These are phyloP conservation scores for Diplodia sapinea DNA, from an alignment of 2,329 filamentous ascomycete genomes.

Conservation along the genomic window DNA sequence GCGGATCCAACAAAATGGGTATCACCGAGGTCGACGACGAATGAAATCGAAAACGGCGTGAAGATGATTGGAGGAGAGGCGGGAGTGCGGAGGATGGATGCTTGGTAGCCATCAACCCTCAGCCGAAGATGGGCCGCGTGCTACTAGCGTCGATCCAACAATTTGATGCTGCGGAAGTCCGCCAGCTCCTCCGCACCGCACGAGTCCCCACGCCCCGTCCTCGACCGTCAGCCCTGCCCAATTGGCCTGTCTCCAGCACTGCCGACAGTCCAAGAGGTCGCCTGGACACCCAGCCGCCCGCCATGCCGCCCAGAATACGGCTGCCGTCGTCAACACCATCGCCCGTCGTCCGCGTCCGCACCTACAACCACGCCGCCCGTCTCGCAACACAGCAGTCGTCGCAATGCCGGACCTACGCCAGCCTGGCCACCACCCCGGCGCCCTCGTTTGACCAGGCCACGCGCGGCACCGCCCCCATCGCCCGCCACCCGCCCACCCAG, in stretches of 20 bases:
- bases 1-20: not conserved
- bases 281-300: slow-evolving; percentile 11
- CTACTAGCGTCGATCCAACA: slow-evolving; percentile 22
- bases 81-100: not conserved
- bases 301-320: slow-evolving; percentile 49
- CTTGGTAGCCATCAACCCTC: not conserved
- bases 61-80: not conserved
- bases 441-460: slow-evolving; percentile 58
- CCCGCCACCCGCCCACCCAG: slow-evolving; percentile 68
- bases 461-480: slow-evolving; percentile 52
- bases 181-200: slow-evolving; percentile 18
- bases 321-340: slow-evolving; percentile 37
- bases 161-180: slow-evolving; percentile 31
- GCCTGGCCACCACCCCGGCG: slow-evolving; percentile 59
- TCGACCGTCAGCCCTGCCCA: not conserved
- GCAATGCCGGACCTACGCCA: slow-evolving; percentile 59
- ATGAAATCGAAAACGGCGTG: not conserved
- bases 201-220: too few species aligned
- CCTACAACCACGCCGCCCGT: slow-evolving; percentile 35
- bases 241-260: not conserved
- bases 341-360: slow-evolving; percentile 36
- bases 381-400: slow-evolving; percentile 19
- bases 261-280: too few species aligned
- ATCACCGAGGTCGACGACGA: not conserved
- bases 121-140: slow-evolving; percentile 25